Evolutionary conservation across 345 rosid genomes (phyloP).

Genomic region (Arabis hirsuta): DNA sequence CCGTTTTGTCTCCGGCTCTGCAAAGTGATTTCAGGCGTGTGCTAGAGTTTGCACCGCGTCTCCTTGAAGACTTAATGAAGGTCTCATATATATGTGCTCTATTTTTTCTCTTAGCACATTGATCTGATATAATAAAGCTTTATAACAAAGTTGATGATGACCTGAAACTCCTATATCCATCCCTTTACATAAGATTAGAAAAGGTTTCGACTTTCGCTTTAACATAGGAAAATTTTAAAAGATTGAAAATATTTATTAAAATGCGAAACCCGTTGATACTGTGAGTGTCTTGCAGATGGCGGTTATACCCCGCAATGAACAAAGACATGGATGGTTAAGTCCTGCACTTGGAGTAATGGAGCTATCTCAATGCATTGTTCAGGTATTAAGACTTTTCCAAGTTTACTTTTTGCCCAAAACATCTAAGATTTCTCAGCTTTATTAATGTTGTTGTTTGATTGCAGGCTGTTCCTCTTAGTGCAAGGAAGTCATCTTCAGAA

Average conservation of each 20-base stretch:
- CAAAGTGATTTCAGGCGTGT: constrained; percentile 73
- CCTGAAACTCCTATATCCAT: neutral
- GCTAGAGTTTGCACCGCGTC: constrained; percentile 91
- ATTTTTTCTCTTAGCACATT: neutral
- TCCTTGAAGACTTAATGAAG: constrained; percentile 96
- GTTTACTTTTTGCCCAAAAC: neutral
- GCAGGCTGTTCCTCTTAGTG: constrained; percentile 95
- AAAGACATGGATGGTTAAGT: constrained; percentile 94
- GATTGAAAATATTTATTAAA: neutral
- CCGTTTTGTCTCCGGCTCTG: constrained; percentile 72
- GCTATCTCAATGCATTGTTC: constrained; percentile 89
- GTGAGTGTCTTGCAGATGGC: constrained; percentile 72
- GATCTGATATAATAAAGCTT: constrained; percentile 1
- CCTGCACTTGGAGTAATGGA: constrained; percentile 93
- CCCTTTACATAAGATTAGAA: neutral
- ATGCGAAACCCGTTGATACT: neutral
- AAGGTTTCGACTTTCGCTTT: neutral
- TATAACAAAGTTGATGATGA: constrained; percentile 15
- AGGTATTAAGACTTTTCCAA: constrained; percentile 51
- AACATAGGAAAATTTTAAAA: neutral
- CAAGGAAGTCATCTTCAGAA: constrained; percentile 82
- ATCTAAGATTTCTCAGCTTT: neutral
- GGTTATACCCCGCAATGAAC: constrained; percentile 73
- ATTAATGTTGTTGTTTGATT: constrained; percentile 20
- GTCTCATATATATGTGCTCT: constrained; percentile 37